Conservation (phyloP, 228 moss, liverwort and hornwort species). For the Sphagnum fallax region DNA sequence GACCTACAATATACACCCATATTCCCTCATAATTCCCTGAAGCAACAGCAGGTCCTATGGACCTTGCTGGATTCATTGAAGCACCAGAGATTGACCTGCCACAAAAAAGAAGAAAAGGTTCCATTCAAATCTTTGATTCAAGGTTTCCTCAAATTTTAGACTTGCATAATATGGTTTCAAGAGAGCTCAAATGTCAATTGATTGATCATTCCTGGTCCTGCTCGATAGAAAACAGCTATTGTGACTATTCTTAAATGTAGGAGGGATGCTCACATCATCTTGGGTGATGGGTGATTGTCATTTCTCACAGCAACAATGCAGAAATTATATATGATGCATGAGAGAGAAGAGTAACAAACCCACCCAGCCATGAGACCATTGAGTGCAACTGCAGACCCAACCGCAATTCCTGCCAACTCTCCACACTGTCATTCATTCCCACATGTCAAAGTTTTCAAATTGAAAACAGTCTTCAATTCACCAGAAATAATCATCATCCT, state of each 20-base stretch:
- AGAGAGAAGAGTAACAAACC: background rate
- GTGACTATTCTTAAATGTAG: background rate
- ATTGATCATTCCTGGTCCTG: background rate
- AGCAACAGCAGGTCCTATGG: constrained; percentile 70
- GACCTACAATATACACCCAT: constrained; percentile 73
- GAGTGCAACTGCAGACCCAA: constrained; percentile 62
- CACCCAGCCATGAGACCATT: constrained; percentile 85
- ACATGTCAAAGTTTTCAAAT: background rate
- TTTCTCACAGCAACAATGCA: background rate
- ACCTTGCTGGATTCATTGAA: constrained; percentile 92
- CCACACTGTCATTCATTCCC: constrained; percentile 42
- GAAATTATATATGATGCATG: background rate
- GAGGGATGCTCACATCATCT: background rate
- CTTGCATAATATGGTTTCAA: background rate
- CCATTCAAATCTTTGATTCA: no score
- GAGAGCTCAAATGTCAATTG: background rate
- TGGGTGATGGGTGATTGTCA: background rate
- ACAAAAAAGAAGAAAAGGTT: background rate
- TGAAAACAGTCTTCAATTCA: background rate
- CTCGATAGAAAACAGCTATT: background rate
- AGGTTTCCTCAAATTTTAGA: background rate
- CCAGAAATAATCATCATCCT: background rate
- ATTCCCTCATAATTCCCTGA: constrained; percentile 35
- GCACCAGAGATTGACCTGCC: constrained; percentile 75
- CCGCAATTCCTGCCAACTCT: constrained; percentile 79